Conservation (phyloP, 805 yeast species). For the Hanseniaspora thailandica region DNA sequence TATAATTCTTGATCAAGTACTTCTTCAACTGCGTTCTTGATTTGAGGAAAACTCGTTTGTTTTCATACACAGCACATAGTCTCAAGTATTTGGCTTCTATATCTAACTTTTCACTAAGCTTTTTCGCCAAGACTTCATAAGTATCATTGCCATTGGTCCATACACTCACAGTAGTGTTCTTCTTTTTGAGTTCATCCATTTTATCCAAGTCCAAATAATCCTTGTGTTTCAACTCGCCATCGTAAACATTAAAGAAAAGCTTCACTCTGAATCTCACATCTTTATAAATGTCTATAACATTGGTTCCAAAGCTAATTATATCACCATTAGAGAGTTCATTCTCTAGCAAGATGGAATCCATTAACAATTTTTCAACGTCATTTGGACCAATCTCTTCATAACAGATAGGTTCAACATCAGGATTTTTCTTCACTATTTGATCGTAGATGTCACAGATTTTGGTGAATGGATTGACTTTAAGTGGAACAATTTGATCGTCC, state of each 20-base stretch:
- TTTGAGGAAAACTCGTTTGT: slow-evolving; percentile 42
- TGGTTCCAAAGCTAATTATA: slow-evolving; percentile 35
- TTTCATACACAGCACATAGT: slow-evolving; percentile 50
- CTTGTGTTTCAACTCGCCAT: slow-evolving; percentile 21
- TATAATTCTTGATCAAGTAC: slow-evolving; percentile 30
- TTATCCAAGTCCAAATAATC: slow-evolving; percentile 23
- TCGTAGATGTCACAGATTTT: slow-evolving; percentile 33
- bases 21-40: slow-evolving; percentile 27
- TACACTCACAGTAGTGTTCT: slow-evolving; percentile 32
- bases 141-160: slow-evolving; percentile 57
- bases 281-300: slow-evolving; percentile 38
- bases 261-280: slow-evolving; percentile 52
- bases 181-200: neutral
- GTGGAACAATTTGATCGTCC: slow-evolving; percentile 46
- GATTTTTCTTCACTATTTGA: slow-evolving; percentile 34
- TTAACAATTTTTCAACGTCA: slow-evolving; percentile 37
- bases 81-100: slow-evolving; percentile 53
- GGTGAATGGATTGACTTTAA: slow-evolving; percentile 40
- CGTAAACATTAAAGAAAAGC: slow-evolving; percentile 32
- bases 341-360: slow-evolving; percentile 37
- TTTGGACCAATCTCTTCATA: slow-evolving; percentile 51
- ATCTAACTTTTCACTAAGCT: slow-evolving; percentile 43
- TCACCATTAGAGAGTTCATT: slow-evolving; percentile 60
- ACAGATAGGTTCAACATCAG: slow-evolving; percentile 24
- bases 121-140: slow-evolving; percentile 49